A percentile compares a stretch with the other conserved stretches of the same genome.
phyloP scores from a whole-genome alignment of 2,329 filamentous ascomycete species.

The Colletotrichum neosansevieriae region DNA sequence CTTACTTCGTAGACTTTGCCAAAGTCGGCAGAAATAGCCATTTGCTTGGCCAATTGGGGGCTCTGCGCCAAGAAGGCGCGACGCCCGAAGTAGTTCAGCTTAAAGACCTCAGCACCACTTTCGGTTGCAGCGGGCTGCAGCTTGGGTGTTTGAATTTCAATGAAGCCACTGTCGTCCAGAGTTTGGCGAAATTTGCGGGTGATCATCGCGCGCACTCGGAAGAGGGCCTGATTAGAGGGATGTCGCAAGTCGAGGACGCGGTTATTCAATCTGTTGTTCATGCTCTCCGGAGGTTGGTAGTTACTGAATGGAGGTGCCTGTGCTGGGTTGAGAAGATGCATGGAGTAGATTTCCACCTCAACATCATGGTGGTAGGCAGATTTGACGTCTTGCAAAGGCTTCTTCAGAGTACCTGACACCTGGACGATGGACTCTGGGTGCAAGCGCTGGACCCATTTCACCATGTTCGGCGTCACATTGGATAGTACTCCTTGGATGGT shows the following conservation, averaged over 20 bases:
- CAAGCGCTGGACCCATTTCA: constrained; percentile 89
- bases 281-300: constrained; percentile 52
- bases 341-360: constrained; percentile 75
- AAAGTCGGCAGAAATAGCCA: constrained; percentile 91
- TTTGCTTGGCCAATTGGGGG: constrained; percentile 92
- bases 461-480: constrained; percentile 72
- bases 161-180: constrained; percentile 81
- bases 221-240: constrained; percentile 87
- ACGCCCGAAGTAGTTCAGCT: constrained; percentile 90
- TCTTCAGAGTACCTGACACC: constrained; percentile 79
- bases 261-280: constrained; percentile 45
- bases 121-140: constrained; percentile 91
- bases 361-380: constrained; percentile 81
- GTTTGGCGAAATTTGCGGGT: constrained; percentile 83
- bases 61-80: constrained; percentile 91
- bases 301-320: constrained; percentile 64
- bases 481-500: constrained; percentile 86
- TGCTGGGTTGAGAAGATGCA: constrained; percentile 65
- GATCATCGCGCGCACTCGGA: constrained; percentile 86
- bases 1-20: constrained; percentile 83
- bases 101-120: constrained; percentile 91
- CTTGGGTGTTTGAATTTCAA: constrained; percentile 95
- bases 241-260: constrained; percentile 88
- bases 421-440: constrained; percentile 83
- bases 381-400: constrained; percentile 79